phyloP scores from a whole-genome alignment of 2,329 filamentous ascomycete species.

The Drechslerella dactyloides region DNA sequence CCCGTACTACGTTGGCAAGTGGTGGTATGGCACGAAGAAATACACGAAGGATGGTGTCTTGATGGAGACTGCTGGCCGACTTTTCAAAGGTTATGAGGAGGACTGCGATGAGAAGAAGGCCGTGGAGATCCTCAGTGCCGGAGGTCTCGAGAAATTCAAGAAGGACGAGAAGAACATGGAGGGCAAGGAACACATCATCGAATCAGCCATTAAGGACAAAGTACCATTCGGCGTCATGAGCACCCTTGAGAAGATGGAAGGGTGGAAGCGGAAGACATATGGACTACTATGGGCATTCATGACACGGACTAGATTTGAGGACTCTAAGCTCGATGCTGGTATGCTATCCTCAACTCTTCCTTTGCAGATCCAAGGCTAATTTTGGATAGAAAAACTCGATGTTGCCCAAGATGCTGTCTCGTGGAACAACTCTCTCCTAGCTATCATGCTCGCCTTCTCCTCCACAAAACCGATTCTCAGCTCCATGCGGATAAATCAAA shows the following conservation, averaged over 20 bases:
- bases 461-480: conserved; percentile 81
- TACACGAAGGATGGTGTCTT: conserved; percentile 92
- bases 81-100: conserved; percentile 92
- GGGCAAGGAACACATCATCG: conserved; percentile 53
- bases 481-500: conserved; percentile 81
- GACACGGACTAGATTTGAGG: conserved; percentile 82
- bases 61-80: conserved; percentile 88
- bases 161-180: conserved; percentile 52
- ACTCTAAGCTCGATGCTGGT: conserved; percentile 60
- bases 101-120: conserved; percentile 80
- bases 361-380: conserved; percentile 49
- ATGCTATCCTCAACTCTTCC: conserved; percentile 16
- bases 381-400: conserved; percentile 74
- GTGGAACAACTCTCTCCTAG: conserved; percentile 83
- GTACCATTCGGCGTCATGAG: conserved; percentile 53
- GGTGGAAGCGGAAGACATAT: conserved; percentile 76
- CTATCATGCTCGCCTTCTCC: conserved; percentile 86
- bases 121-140: conserved; percentile 79
- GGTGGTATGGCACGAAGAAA: conserved; percentile 97
- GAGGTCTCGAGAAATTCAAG: conserved; percentile 62
- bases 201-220: conserved; percentile 54
- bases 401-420: conserved; percentile 84
- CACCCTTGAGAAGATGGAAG: conserved; percentile 74
- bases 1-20: conserved; percentile 90
- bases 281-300: conserved; percentile 95